A percentile compares a stretch with the other conserved stretches of the same genome.
Evolutionary conservation across 1,284 basidiomycete genomes (phyloP).

Genomic region (Naganishia cerealis): DNA sequence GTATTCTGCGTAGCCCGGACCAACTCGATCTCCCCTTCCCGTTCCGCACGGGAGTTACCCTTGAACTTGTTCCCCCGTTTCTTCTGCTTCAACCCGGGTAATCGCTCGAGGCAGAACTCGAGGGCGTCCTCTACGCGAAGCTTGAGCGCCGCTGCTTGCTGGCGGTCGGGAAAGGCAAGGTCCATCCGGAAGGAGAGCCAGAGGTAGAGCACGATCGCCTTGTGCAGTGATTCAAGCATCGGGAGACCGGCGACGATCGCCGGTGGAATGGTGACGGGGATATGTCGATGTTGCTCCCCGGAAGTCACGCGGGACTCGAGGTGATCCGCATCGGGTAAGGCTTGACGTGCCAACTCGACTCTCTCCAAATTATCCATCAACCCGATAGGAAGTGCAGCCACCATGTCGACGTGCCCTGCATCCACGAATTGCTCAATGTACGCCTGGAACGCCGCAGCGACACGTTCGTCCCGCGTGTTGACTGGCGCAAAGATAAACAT

Average conservation of each 20-base stretch:
- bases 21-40: conserved; percentile 22
- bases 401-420: conserved; percentile 52
- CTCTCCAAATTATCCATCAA: conserved; percentile 57
- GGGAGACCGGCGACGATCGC: conserved; percentile 46
- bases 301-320: conserved; percentile 4
- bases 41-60: conserved; percentile 17
- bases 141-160: conserved; percentile 63
- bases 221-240: conserved; percentile 77
- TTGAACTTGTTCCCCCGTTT: conserved; percentile 19
- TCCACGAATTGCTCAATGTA: conserved; percentile 53
- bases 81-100: conserved; percentile 47
- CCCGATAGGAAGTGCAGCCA: conserved; percentile 48
- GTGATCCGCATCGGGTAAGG: conserved; percentile 33
- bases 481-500: conserved; percentile 57
- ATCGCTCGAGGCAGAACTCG: conserved; percentile 56
- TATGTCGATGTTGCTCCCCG: conserved; percentile 3
- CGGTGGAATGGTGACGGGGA: conserved; percentile 37
- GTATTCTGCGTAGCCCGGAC: conserved; percentile 10
- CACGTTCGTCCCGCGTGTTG: conserved; percentile 55
- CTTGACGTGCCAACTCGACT: conserved; percentile 54
- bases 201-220: conserved; percentile 75
- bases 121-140: conserved; percentile 68
- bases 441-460: conserved; percentile 49
- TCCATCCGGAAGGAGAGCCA: conserved; percentile 82
- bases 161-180: conserved; percentile 67